Base-by-base conservation (phyloP, 1,284 basidiomycete genomes). In the Naganishia cerealis region DNA sequence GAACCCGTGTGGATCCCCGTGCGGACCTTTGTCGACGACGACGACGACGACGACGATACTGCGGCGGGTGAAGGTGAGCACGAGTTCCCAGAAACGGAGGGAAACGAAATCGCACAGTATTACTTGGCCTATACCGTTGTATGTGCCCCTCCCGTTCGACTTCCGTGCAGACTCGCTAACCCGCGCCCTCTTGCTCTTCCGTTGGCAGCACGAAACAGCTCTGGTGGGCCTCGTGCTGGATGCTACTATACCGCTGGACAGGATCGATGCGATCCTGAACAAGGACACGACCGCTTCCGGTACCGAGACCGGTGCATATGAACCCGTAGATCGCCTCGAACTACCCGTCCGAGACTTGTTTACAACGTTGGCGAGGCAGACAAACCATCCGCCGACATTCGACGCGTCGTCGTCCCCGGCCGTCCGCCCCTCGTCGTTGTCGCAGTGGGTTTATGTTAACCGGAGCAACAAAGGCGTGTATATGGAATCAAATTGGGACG, bases 111-210 rank as follows among this genome's bases (percentile, higher is more conserved):
- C 12, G 13, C 12, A n/a, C 33, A 40, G 42, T n/a, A 24, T 4
- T 24, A 15, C 16, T 54, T 63, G 61, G 61, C 50, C 5, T 63
- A 63, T 42, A 63, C 61, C 0, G 26, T 63, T 38, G 61, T 63
- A 48, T 6, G 58, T 61, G 7, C 26, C 10, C 16, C 29, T 33
- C 40, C 42, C 29, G 36, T 36, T 33, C 29, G 29, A 33, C 2
- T 33, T 33, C 29, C 3, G 29, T 33, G 29, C 29, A 33, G 29
- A 33, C 29, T 33, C 29, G 29, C 29, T 33, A 33, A 33, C 29
- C 29, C 29, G 29, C 29, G 29, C 29, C 33, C 18, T 52, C 13
- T 36, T 15, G 29, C 29, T 33, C 29, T 33, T 33, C 29, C 15
- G 12, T 33, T 26, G 21, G 5, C 29, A 59, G 57, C 9, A 18